phyloP scores from a whole-genome alignment of 1,139 yeast species.

The Scheffersomyces illinoinensis region DNA sequence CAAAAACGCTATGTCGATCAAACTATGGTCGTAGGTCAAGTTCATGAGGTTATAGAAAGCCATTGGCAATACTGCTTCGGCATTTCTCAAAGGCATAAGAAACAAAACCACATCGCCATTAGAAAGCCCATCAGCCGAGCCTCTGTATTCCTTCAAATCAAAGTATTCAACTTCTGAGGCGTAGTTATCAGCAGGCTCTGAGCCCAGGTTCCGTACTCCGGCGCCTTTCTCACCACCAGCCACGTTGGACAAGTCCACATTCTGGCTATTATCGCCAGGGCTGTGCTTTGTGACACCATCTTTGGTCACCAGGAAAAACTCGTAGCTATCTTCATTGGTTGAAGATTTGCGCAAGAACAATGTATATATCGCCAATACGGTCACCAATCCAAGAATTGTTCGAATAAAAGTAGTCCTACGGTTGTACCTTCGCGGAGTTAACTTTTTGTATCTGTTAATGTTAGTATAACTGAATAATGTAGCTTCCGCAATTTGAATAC shows the following conservation, averaged over 20 bases:
- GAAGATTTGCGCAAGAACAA: constrained; percentile 4
- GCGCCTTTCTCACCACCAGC: constrained; percentile 1
- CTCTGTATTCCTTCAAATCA: constrained; percentile 61
- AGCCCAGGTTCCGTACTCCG: background rate
- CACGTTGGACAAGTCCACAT: constrained; percentile 5
- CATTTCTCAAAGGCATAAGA: constrained; percentile 79
- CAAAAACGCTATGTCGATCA: constrained; percentile 81
- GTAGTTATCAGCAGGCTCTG: constrained; percentile 20
- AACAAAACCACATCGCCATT: constrained; percentile 68
- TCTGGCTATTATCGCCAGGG: constrained; percentile 4
- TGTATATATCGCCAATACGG: constrained; percentile 5
- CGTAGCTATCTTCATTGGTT: constrained; percentile 12
- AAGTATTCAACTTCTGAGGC: constrained; percentile 52
- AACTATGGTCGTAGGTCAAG: constrained; percentile 77
- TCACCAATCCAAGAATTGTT: constrained; percentile 5
- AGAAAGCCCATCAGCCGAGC: constrained; percentile 53
- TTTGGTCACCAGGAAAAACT: constrained; percentile 38
- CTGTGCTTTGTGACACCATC: constrained; percentile 30
- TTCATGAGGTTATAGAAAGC: constrained; percentile 86
- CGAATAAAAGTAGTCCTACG: constrained; percentile 4
- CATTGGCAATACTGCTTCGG: constrained; percentile 75
- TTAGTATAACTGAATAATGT: constrained; percentile 2
- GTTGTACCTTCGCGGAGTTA: constrained; percentile 13
- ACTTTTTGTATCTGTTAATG: constrained; percentile 10
- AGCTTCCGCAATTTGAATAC: background rate